Evolutionary conservation across 78 protist genomes (phyloP).

Genomic region (Guillardia theta): DNA sequence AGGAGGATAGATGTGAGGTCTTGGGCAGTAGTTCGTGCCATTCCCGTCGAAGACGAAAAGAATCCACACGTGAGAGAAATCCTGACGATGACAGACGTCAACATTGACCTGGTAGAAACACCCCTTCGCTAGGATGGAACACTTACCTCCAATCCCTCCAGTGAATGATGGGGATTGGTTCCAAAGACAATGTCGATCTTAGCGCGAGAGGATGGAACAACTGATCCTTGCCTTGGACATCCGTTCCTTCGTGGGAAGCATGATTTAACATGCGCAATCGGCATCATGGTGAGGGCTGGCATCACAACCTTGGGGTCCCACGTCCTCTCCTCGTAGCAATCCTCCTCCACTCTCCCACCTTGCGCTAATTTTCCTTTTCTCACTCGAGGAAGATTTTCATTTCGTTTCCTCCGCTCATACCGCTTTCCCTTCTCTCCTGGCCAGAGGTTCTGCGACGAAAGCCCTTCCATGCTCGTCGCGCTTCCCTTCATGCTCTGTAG

Average conservation of each 20-base stretch:
- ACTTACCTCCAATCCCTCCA: neutral
- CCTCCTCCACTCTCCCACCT: neutral
- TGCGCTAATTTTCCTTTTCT: no score
- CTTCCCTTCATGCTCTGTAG: no score
- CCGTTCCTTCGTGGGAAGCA: slow-evolving; percentile 7
- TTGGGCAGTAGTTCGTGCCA: slow-evolving; percentile 29
- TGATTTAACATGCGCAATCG: neutral
- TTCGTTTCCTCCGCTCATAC: no score
- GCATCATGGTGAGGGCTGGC: neutral
- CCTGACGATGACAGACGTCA: neutral
- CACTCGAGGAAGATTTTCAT: no score
- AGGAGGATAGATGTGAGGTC: neutral
- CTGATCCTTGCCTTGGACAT: neutral
- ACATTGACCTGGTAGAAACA: neutral
- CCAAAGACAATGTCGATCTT: neutral
- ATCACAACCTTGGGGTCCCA: neutral
- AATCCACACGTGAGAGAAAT: slow-evolving; percentile 79
- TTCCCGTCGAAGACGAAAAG: slow-evolving; percentile 67
- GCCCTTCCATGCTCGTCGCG: no score
- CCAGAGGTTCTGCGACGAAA: no score
- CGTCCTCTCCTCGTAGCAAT: neutral
- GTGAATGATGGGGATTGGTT: neutral
- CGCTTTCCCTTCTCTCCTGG: no score
- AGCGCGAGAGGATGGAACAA: neutral
- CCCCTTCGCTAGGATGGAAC: neutral